A percentile compares a stretch with the other conserved stretches of the same genome.
Conservation (phyloP, 495 filamentous ascomycete species). For the Staphylotrichum tortipilum region DNA sequence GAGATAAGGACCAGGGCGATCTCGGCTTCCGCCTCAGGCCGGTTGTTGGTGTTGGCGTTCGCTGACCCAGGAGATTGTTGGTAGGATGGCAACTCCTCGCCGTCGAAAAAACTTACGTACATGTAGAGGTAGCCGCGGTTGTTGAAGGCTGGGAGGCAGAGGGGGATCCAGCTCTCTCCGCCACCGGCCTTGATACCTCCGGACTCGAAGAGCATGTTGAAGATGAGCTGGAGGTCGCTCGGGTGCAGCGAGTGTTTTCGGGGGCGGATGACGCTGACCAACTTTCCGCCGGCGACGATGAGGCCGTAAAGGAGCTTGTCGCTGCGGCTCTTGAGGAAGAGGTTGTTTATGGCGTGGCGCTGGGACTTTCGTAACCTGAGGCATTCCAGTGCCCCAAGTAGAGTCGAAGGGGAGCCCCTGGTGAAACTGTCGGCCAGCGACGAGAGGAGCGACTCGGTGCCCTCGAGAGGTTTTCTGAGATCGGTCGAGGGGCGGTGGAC, state of each 20-base stretch:
- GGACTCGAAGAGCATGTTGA: constrained; percentile 99
- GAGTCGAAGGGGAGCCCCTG: constrained; percentile 75
- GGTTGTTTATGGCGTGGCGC: constrained; percentile 75
- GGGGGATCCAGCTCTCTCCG: constrained; percentile 94
- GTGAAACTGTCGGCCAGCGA: constrained; percentile 92
- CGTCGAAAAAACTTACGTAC: constrained; percentile 87
- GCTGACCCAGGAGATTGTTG: neutral
- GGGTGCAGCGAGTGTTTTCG: constrained; percentile 94
- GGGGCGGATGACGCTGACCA: constrained; percentile 89
- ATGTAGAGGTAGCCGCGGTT: constrained; percentile 96
- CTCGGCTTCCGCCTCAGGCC: constrained; percentile 50
- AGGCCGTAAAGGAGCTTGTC: constrained; percentile 82
- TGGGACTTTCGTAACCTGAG: constrained; percentile 80
- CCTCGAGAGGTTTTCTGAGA: constrained; percentile 82
- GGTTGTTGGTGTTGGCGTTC: constrained; percentile 4
- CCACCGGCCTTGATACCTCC: constrained; percentile 75
- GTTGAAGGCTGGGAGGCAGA: constrained; percentile 96
- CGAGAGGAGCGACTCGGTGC: constrained; percentile 84
- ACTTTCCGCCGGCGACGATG: constrained; percentile 84
- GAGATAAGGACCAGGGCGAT: constrained; percentile 90
- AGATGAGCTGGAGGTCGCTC: constrained; percentile 89
- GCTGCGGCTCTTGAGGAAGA: constrained; percentile 66
- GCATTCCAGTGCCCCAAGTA: constrained; percentile 87
- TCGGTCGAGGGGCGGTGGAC: constrained; percentile 85
- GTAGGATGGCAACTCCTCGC: constrained; percentile 22